These are phyloP conservation scores for Echinosophora koreensis DNA, from an alignment of 306 rosid species.

Conservation along the genomic window DNA sequence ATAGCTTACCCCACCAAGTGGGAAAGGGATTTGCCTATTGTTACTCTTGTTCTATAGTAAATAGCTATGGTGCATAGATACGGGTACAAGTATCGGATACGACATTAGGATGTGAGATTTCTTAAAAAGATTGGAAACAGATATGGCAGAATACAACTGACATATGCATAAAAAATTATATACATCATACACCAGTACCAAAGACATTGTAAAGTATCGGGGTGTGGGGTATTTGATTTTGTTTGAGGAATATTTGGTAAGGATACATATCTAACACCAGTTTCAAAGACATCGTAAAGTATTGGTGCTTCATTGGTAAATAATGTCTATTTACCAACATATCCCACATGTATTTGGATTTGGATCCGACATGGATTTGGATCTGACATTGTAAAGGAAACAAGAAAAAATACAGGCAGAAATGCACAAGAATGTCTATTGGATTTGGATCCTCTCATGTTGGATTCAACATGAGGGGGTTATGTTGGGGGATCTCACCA, in stretches of 20 bases:
- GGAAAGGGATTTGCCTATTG: no score
- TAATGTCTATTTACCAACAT: no score
- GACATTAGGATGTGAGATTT: conserved; percentile 3
- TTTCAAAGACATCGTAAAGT: conserved; percentile 2
- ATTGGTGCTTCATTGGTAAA: background rate
- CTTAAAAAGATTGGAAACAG: background rate
- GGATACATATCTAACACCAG: background rate
- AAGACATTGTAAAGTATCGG: background rate
- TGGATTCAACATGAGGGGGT: no score
- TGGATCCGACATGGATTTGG: no score
- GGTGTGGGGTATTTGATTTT: conserved; percentile 1
- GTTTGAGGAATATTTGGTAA: background rate
- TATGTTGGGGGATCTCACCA: no score
- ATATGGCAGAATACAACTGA: background rate
- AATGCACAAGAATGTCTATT: no score
- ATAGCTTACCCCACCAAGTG: no score
- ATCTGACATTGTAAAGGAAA: no score
- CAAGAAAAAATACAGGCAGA: no score
- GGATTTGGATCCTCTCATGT: no score
- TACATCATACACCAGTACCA: no score
- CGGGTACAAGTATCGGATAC: background rate
- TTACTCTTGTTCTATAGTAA: background rate
- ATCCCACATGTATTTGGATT: no score
- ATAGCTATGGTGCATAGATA: background rate
- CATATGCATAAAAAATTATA: background rate